These are phyloP conservation scores for Vitis labrusca DNA, from an alignment of 164 flowering plant genomes.

Conservation along the genomic window DNA sequence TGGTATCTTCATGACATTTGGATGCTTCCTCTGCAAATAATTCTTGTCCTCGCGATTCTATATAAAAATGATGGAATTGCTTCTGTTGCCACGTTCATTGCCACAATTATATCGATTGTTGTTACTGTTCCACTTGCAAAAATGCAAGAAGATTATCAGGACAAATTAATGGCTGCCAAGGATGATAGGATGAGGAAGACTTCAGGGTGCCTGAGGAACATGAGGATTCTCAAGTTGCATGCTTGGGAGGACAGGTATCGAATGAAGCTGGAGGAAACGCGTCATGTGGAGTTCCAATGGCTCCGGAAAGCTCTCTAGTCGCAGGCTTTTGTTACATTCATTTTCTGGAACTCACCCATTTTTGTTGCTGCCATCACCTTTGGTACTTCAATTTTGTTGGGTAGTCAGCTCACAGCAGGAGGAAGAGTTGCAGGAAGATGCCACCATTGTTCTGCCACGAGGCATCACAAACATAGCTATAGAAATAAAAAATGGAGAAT, in stretches of 20 bases:
- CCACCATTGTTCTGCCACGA: conserved; percentile 67
- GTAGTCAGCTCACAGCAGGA: conserved; percentile 86
- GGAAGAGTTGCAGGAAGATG: conserved; percentile 90
- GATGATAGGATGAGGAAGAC: conserved; percentile 98
- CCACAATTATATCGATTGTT: conserved; percentile 80
- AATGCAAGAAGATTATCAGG: conserved; percentile 89
- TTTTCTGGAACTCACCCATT: conserved; percentile 96
- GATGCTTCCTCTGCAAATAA: conserved; percentile 94
- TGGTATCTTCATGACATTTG: conserved; percentile 98
- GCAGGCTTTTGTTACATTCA: conserved; percentile 86
- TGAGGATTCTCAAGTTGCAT: conserved; percentile 92
- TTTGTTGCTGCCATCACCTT: conserved; percentile 90
- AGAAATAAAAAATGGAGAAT: conserved; percentile 79
- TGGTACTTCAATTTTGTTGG: conserved; percentile 76
- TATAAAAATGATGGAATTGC: conserved; percentile 94
- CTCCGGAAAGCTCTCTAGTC: conserved; percentile 87
- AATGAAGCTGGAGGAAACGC: conserved; percentile 71
- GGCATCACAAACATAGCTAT: conserved; percentile 65
- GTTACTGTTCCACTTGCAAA: conserved; percentile 83
- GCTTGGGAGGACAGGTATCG: conserved; percentile 96
- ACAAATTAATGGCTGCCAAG: conserved; percentile 86
- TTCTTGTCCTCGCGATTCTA: conserved; percentile 83
- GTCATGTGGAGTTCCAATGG: conserved; percentile 83
- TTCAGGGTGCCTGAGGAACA: conserved; percentile 88
- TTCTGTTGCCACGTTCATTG: conserved; percentile 72